Evolutionary conservation across 164 flowering plant species (phyloP), one percentile per base, ranked within the genome.

Genomic region (Akebia trifoliata): DNA sequence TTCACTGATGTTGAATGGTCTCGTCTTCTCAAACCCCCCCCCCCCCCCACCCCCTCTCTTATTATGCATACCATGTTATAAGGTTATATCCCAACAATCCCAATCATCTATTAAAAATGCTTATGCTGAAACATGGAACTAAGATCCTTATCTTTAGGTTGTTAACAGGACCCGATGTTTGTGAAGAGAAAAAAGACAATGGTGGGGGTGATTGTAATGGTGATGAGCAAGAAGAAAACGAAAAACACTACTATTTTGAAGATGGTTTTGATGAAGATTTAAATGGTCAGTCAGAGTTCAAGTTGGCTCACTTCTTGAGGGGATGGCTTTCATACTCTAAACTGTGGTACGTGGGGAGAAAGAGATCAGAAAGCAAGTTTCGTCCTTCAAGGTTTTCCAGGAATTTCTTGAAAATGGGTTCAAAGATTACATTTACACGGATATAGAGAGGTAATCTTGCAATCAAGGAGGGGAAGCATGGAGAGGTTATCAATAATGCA

Each of bases 251-350:
- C n/a, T 24, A 51, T 44, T 30, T 4, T 22, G 50, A 37, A 54
- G 49, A 58, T 3, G 37, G 63, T 22, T 17, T 4, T 14, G 65
- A 61, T 6, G 28, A 59, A 45, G 42, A 35, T 24, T 8, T 59
- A 29, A 36, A 51, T 31, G 45, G 32, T 3, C 50, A 50, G 1
- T 9, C 65, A 0, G 56, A 49, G 45, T 63, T 60, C 43, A 64
- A 69, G 21, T 45, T 67, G 48, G 53, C 53, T 15, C 61, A 56
- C n/a, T 57, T 66, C 28, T 61, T 75, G 30, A 59, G 55, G 32
- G 61, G 72, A 0, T 81, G 78, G 76, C 58, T 72, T 20, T 64
- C 74, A 40, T 32, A 61, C 46, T 39, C 74, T 28, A 58, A 34
- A 7, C 51, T 59, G 21, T 50, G 70, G 66, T 42, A 48, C 18